Conservation (phyloP, 768 basidiomycete genomes). For the Leccinellum rugosiceps region DNA sequence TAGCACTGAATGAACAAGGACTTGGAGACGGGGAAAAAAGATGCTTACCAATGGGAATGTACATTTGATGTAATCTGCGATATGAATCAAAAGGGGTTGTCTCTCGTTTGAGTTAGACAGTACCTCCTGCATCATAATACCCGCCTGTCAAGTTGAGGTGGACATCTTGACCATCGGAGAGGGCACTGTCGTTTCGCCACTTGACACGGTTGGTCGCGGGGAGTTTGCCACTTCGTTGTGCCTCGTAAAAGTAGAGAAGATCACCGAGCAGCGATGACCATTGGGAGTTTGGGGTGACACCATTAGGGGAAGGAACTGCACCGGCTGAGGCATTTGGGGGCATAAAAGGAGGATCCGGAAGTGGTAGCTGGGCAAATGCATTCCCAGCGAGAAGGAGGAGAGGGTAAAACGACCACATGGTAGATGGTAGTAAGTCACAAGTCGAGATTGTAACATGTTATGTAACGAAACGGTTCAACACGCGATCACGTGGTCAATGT, state of each 20-base stretch:
- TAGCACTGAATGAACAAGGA: slow-evolving; percentile 25
- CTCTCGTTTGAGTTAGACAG: slow-evolving; percentile 13
- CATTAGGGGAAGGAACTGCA: slow-evolving; percentile 42
- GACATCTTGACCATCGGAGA: slow-evolving; percentile 73
- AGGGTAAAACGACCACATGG: slow-evolving; percentile 21
- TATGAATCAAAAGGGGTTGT: not conserved
- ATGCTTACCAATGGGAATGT: slow-evolving; percentile 74
- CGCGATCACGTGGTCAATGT: slow-evolving; percentile 20
- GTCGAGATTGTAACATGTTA: not conserved
- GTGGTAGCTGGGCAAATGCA: slow-evolving; percentile 52
- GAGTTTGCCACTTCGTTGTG: slow-evolving; percentile 79
- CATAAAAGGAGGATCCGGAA: slow-evolving; percentile 61
- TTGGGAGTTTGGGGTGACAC: slow-evolving; percentile 59
- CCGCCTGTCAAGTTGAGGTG: slow-evolving; percentile 80
- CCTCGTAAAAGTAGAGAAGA: slow-evolving; percentile 87
- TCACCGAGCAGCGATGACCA: slow-evolving; percentile 83
- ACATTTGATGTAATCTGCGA: slow-evolving; percentile 80
- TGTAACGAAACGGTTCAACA: slow-evolving; percentile 6
- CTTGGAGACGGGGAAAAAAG: not conserved
- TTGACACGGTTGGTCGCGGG: slow-evolving; percentile 66
- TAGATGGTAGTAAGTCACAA: not conserved
- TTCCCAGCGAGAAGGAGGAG: slow-evolving; percentile 23
- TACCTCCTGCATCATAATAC: slow-evolving; percentile 92
- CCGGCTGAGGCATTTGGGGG: slow-evolving; percentile 61
- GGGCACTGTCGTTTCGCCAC: slow-evolving; percentile 84